Evolutionary conservation across 768 basidiomycete species (phyloP).

Genomic region (Phanerochaete carnosa): DNA sequence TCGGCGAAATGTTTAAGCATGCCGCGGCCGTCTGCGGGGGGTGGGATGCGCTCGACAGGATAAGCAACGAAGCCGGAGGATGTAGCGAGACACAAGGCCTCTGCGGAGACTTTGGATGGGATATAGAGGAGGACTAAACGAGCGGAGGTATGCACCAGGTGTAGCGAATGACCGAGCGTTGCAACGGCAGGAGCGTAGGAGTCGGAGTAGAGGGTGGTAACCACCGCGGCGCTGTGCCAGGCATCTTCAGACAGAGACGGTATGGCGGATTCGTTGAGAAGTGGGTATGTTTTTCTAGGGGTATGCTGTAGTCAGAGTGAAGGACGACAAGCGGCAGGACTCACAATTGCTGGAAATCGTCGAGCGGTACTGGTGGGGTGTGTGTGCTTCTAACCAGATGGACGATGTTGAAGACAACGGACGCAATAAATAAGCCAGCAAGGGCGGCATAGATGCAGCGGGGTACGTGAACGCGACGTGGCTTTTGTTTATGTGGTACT

Average conservation of each 20-base stretch:
- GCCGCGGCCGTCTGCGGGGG: slow-evolving; percentile 35
- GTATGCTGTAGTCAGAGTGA: not conserved
- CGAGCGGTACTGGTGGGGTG: not conserved
- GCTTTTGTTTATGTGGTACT: not conserved
- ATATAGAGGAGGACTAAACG: slow-evolving; percentile 30
- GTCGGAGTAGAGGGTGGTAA: slow-evolving; percentile 30
- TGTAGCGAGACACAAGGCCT: slow-evolving; percentile 36
- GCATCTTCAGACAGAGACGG: not conserved
- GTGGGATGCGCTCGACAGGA: slow-evolving; percentile 33
- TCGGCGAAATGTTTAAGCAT: slow-evolving; percentile 34
- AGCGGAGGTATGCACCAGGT: slow-evolving; percentile 28
- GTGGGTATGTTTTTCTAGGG: not conserved
- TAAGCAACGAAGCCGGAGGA: slow-evolving; percentile 36
- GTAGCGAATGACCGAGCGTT: slow-evolving; percentile 29
- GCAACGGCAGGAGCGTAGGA: slow-evolving; percentile 29
- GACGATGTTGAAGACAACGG: slow-evolving; percentile 1
- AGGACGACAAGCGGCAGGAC: not conserved
- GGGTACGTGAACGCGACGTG: not conserved
- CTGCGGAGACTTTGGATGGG: slow-evolving; percentile 33
- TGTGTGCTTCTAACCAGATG: not conserved
- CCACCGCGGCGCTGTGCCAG: slow-evolving; percentile 20
- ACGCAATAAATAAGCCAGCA: not conserved
- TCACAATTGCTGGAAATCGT: slow-evolving; percentile 4
- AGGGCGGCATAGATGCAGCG: not conserved
- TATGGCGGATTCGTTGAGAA: not conserved